These are phyloP conservation scores for Pachysandra terminalis DNA, from an alignment of 164 flowering plant species.

Conservation along the genomic window DNA sequence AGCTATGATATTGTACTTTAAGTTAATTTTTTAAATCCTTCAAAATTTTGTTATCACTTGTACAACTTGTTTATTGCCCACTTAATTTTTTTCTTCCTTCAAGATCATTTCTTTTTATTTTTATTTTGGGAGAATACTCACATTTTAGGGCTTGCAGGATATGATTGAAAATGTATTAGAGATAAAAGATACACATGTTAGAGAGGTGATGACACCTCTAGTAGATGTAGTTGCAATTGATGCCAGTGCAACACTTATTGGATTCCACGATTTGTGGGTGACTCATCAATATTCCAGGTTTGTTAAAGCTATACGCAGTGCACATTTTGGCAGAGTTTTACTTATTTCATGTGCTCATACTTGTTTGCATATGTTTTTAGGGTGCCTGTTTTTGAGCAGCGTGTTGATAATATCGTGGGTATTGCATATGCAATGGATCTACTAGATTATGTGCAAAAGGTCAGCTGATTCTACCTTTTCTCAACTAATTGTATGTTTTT, in stretches of 20 bases:
- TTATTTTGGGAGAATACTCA: not conserved
- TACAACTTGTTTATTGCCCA: not conserved
- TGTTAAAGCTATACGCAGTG: not conserved
- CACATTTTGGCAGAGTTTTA: not conserved
- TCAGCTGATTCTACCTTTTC: slow-evolving; percentile 20
- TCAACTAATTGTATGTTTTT: slow-evolving; percentile 6
- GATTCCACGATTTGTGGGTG: slow-evolving; percentile 82
- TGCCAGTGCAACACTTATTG: slow-evolving; percentile 76
- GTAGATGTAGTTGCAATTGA: slow-evolving; percentile 99
- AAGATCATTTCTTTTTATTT: not conserved
- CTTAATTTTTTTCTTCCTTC: not conserved
- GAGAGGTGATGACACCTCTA: slow-evolving; percentile 99
- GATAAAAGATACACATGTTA: slow-evolving; percentile 95
- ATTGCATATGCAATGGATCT: slow-evolving; percentile 99
- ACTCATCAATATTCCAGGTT: slow-evolving; percentile 98
- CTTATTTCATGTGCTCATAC: slow-evolving; percentile 8
- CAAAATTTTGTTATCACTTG: not conserved
- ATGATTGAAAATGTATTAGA: slow-evolving; percentile 99
- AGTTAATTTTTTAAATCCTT: not conserved
- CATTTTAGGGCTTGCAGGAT: slow-evolving; percentile 51
- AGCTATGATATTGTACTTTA: not conserved
- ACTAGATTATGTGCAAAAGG: slow-evolving; percentile 91
- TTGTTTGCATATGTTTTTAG: slow-evolving; percentile 31
- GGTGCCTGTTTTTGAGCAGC: slow-evolving; percentile 99
- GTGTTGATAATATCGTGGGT: slow-evolving; percentile 97